A percentile compares a stretch with the other conserved stretches of the same genome.
These are phyloP conservation scores for Botryotinia calthae DNA, from an alignment of 2,329 filamentous ascomycete species.

Conservation along the genomic window DNA sequence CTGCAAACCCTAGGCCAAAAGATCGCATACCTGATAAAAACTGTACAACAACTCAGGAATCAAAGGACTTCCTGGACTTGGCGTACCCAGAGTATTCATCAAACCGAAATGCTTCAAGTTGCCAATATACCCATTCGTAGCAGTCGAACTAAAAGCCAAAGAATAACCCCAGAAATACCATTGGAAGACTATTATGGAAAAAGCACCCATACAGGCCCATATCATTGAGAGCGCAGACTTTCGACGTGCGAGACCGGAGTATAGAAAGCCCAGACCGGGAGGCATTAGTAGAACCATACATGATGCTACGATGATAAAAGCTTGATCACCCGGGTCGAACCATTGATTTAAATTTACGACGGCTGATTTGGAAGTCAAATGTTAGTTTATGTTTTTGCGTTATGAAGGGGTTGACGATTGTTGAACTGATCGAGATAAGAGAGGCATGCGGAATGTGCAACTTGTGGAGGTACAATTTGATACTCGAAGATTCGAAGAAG, in stretches of 20 bases:
- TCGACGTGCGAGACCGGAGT: slow-evolving; percentile 93
- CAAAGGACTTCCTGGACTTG: slow-evolving; percentile 84
- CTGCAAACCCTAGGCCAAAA: neutral
- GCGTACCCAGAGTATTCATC: slow-evolving; percentile 74
- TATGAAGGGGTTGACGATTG: neutral
- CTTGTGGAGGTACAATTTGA: neutral
- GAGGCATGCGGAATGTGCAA: neutral
- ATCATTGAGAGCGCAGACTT: slow-evolving; percentile 97
- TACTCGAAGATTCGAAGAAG: neutral
- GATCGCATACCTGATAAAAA: slow-evolving; percentile 73
- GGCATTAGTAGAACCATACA: slow-evolving; percentile 97
- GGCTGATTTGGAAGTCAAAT: slow-evolving; percentile 48
- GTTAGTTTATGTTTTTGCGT: slow-evolving; percentile 9
- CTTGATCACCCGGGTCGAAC: slow-evolving; percentile 87
- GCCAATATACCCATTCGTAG: slow-evolving; percentile 87
- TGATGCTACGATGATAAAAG: slow-evolving; percentile 84
- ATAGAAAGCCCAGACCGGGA: slow-evolving; percentile 93
- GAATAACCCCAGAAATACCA: slow-evolving; percentile 99
- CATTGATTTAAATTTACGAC: slow-evolving; percentile 92
- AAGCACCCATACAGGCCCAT: slow-evolving; percentile 94
- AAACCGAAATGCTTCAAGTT: slow-evolving; percentile 87
- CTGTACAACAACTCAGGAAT: slow-evolving; percentile 88
- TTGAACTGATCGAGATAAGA: neutral
- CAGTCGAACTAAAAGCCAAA: slow-evolving; percentile 79
- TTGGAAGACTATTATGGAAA: slow-evolving; percentile 89